Conservation (phyloP, 331 rosid genomes). For the Malus hybrid region DNA sequence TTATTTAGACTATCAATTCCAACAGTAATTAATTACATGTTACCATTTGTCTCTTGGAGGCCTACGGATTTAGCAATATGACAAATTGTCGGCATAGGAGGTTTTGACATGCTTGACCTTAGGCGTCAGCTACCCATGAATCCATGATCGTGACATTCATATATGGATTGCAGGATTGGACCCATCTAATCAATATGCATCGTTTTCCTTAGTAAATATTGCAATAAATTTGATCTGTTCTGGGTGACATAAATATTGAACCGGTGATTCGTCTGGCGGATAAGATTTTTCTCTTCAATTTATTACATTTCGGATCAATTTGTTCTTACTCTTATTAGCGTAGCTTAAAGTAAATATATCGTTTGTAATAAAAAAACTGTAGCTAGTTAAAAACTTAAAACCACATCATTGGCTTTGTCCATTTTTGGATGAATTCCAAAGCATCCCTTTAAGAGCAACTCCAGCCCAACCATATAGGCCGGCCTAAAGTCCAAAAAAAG, state of each 20-base stretch:
- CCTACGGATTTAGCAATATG: background rate
- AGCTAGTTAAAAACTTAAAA: too few species aligned
- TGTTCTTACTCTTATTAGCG: too few species aligned
- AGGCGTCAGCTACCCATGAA: background rate
- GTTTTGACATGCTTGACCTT: slow-evolving; percentile 13
- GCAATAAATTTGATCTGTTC: background rate
- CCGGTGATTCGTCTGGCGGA: background rate
- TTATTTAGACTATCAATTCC: background rate
- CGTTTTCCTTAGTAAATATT: background rate
- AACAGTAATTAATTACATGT: background rate
- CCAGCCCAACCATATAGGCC: too few species aligned
- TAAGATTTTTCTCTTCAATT: too few species aligned
- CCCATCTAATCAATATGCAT: slow-evolving; percentile 1
- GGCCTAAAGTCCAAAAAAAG: too few species aligned
- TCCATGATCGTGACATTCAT: background rate
- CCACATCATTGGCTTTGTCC: background rate
- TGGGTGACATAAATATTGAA: background rate
- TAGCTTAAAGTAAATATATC: background rate
- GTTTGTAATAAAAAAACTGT: too few species aligned
- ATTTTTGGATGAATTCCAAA: background rate
- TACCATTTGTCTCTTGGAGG: background rate
- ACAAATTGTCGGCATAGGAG: slow-evolving; percentile 21
- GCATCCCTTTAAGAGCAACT: background rate
- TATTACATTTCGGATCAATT: too few species aligned
- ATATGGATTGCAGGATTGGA: background rate